These are phyloP conservation scores for Trichoderma oligosporum DNA, from an alignment of 2,329 filamentous ascomycete species.

Conservation along the genomic window DNA sequence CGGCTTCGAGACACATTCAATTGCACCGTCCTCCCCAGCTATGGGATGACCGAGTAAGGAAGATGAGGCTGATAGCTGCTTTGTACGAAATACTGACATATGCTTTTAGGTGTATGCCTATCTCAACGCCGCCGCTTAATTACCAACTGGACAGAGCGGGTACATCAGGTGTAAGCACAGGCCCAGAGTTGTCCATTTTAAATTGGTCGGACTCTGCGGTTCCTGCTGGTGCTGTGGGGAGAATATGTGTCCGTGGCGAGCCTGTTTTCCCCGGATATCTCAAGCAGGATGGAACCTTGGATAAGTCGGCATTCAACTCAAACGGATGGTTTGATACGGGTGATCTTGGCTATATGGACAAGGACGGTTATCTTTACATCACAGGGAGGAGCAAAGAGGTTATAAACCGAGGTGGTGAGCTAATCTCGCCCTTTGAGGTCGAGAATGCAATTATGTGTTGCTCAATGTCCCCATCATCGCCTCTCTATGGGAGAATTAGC, in stretches of 20 bases:
- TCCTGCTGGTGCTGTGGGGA: constrained; percentile 37
- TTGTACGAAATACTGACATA: not conserved
- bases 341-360: constrained; percentile 51
- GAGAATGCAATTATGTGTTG: constrained; percentile 52
- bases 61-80: not conserved
- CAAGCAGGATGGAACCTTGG: constrained; percentile 39
- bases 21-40: constrained; percentile 52
- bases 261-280: constrained; percentile 52
- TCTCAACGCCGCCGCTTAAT: constrained; percentile 51
- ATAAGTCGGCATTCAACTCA: constrained; percentile 44
- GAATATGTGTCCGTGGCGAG: constrained; percentile 49
- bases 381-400: constrained; percentile 55
- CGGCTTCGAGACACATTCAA: constrained; percentile 49
- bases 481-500: constrained; percentile 44
- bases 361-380: constrained; percentile 50
- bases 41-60: constrained; percentile 54
- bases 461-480: constrained; percentile 39
- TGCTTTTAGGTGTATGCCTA: constrained; percentile 48
- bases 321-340: constrained; percentile 54
- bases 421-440: constrained; percentile 58
- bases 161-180: constrained; percentile 50
- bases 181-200: constrained; percentile 50
- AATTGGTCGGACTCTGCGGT: constrained; percentile 38
- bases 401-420: constrained; percentile 55
- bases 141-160: constrained; percentile 50